Conservation (phyloP, 2,329 filamentous ascomycete species). For the Volutella citrinella region DNA sequence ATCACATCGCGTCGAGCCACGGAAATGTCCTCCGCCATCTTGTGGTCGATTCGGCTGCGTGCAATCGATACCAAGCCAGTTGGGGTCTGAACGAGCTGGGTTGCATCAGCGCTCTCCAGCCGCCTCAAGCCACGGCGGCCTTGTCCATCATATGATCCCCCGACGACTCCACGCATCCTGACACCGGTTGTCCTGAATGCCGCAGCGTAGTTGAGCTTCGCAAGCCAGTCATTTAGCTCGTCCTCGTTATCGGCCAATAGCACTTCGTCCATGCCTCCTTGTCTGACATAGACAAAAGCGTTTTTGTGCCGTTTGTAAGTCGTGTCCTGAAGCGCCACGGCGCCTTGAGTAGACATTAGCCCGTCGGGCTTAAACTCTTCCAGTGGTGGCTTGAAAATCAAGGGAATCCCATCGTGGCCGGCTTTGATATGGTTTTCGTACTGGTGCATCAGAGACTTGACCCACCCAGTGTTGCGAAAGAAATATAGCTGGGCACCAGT, state of each 20-base stretch:
- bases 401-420: slow-evolving; percentile 70
- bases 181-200: slow-evolving; percentile 91
- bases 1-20: slow-evolving; percentile 80
- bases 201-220: slow-evolving; percentile 93
- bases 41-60: slow-evolving; percentile 70
- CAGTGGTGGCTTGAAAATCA: slow-evolving; percentile 87
- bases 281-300: slow-evolving; percentile 85
- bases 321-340: slow-evolving; percentile 81
- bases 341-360: slow-evolving; percentile 88
- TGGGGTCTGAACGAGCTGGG: slow-evolving; percentile 63
- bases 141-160: slow-evolving; percentile 82
- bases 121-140: slow-evolving; percentile 68
- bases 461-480: slow-evolving; percentile 90
- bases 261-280: slow-evolving; percentile 83
- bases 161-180: slow-evolving; percentile 82
- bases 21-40: slow-evolving; percentile 84
- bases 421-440: slow-evolving; percentile 78
- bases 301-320: slow-evolving; percentile 95
- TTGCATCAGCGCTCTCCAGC: slow-evolving; percentile 60
- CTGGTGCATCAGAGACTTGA: slow-evolving; percentile 86
- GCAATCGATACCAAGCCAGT: slow-evolving; percentile 72
- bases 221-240: slow-evolving; percentile 96
- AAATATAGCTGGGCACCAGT: slow-evolving; percentile 97
- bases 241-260: slow-evolving; percentile 86
- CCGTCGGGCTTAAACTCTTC: slow-evolving; percentile 92